These are phyloP conservation scores for Phytophthora parvispora DNA, from an alignment of 352 stramenopile genomes.

Conservation along the genomic window DNA sequence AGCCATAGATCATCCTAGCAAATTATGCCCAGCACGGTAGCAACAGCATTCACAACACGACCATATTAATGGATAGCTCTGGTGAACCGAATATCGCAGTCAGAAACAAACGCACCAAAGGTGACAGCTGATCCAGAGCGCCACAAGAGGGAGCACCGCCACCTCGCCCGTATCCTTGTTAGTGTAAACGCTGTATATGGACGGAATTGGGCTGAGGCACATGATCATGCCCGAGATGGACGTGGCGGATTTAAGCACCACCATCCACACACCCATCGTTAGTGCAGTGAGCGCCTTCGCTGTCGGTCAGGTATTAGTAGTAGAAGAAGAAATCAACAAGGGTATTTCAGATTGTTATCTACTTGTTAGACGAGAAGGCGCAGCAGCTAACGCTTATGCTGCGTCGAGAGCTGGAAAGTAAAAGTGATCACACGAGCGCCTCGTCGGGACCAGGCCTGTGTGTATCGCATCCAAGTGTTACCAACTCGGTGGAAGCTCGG, in stretches of 20 bases:
- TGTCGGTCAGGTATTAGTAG: too few species aligned
- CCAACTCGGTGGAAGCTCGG: too few species aligned
- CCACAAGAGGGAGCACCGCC: slow-evolving; percentile 30
- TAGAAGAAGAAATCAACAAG: too few species aligned
- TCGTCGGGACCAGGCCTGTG: too few species aligned
- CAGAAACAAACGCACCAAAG: slow-evolving; percentile 14
- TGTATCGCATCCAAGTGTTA: too few species aligned
- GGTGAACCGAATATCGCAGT: background rate
- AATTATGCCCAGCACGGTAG: too few species aligned
- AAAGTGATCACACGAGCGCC: too few species aligned
- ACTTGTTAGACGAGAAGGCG: too few species aligned
- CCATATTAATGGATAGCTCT: background rate
- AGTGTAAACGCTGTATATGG: slow-evolving; percentile 20
- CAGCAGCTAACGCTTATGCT: too few species aligned
- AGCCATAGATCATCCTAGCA: slow-evolving; percentile 49
- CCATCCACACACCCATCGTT: slow-evolving; percentile 14
- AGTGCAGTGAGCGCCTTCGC: too few species aligned
- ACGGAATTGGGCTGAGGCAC: slow-evolving; percentile 29
- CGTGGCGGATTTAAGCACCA: slow-evolving; percentile 28
- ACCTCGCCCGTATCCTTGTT: slow-evolving; percentile 26
- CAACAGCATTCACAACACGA: background rate
- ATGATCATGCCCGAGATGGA: slow-evolving; percentile 29
- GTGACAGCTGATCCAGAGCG: slow-evolving; percentile 28
- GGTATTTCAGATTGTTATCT: too few species aligned
- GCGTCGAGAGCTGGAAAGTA: too few species aligned